phyloP scores from a whole-genome alignment of 805 yeast genomes.

The Cyberlindnera misumaiensis region DNA sequence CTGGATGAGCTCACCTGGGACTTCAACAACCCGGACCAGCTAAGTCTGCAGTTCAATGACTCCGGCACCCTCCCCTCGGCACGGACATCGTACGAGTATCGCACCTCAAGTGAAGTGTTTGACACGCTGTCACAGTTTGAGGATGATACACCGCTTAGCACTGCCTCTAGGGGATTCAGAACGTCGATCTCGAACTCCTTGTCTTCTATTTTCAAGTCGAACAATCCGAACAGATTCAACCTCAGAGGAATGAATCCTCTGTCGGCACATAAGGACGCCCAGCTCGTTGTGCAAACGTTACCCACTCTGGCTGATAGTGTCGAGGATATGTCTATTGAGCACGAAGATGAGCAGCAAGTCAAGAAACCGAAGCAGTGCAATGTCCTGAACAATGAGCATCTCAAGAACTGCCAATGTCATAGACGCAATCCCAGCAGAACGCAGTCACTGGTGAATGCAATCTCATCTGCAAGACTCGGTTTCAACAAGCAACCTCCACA shows the following conservation, averaged over 20 bases:
- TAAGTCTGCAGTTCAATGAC: conserved; percentile 15
- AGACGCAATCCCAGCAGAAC: conserved; percentile 17
- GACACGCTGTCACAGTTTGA: conserved; percentile 29
- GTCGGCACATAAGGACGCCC: conserved; percentile 21
- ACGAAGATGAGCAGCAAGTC: conserved; percentile 1
- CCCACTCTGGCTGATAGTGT: conserved; percentile 15
- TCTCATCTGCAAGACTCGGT: conserved; percentile 19
- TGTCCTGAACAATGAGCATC: conserved; percentile 8
- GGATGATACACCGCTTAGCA: conserved; percentile 5
- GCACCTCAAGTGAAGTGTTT: conserved; percentile 37
- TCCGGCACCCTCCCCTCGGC: conserved; percentile 20
- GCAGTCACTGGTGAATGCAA: conserved; percentile 16
- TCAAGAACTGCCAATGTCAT: conserved; percentile 11
- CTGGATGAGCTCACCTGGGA: conserved; percentile 13
- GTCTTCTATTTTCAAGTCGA: conserved; percentile 20
- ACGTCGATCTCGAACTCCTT: conserved; percentile 18
- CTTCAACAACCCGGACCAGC: conserved; percentile 3
- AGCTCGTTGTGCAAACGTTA: conserved; percentile 5
- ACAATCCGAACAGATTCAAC: conserved; percentile 26
- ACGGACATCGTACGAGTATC: conserved; percentile 27
- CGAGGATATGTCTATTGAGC: conserved; percentile 12
- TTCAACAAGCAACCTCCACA: conserved; percentile 7
- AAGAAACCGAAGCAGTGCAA: conserved; percentile 1
- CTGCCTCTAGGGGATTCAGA: conserved; percentile 8
- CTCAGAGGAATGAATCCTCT: conserved; percentile 27